These are phyloP conservation scores for Acacia pycnantha DNA, from an alignment of 331 rosid species.

Conservation along the genomic window DNA sequence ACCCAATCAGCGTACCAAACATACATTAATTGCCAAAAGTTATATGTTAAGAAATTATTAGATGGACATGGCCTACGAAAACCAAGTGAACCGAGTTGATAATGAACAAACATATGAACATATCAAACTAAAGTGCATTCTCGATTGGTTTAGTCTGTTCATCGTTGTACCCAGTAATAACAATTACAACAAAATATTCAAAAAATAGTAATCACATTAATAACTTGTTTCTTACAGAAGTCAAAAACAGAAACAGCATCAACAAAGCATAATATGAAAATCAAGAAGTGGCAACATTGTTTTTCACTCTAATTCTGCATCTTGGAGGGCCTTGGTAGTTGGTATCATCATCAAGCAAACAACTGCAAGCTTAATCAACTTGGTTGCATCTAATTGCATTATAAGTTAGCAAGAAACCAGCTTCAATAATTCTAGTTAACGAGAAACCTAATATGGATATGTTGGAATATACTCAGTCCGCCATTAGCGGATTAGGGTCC, in stretches of 20 bases:
- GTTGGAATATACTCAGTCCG: no score
- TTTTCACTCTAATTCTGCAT: slow-evolving; percentile 16
- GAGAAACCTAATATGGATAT: not conserved
- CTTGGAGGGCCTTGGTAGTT: not conserved
- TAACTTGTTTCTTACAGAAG: not conserved
- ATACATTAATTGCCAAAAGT: not conserved
- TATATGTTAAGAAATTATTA: not conserved
- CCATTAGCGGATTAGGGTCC: no score
- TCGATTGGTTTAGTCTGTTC: not conserved
- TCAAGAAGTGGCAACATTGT: slow-evolving; percentile 16
- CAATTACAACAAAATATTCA: not conserved
- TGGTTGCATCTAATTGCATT: not conserved
- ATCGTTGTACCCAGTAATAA: not conserved
- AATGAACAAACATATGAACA: not conserved
- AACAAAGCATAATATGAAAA: not conserved
- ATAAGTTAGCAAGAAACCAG: not conserved
- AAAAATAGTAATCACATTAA: not conserved
- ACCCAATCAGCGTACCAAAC: no score
- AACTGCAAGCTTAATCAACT: not conserved
- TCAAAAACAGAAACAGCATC: not conserved
- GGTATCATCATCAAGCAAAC: not conserved
- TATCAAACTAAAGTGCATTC: not conserved
- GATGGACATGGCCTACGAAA: not conserved
- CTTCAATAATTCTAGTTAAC: not conserved
- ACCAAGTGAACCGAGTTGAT: not conserved